phyloP scores from a whole-genome alignment of 345 rosid genomes.

The Cardamine chenopodiifolia region DNA sequence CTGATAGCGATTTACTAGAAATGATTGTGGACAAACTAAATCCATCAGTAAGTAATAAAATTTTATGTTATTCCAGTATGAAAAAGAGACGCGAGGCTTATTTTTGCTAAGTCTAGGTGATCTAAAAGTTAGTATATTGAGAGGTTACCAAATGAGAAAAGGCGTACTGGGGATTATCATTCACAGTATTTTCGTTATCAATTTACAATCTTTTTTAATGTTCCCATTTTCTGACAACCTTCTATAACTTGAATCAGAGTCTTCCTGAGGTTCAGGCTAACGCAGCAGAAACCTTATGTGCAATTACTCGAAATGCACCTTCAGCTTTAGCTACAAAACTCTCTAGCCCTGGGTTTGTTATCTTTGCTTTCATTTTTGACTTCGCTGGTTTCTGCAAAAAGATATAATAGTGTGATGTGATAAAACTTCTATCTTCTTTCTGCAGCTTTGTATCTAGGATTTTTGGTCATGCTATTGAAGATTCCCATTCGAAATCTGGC shows the following conservation, averaged over 20 bases:
- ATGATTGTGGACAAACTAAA: slow-evolving; percentile 86
- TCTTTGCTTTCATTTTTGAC: slow-evolving; percentile 32
- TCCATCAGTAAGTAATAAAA: slow-evolving; percentile 66
- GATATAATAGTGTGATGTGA: slow-evolving; percentile 14
- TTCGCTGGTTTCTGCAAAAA: slow-evolving; percentile 25
- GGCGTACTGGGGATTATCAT: not conserved
- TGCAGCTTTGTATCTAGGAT: slow-evolving; percentile 82
- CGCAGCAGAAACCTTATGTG: slow-evolving; percentile 87
- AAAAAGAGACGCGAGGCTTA: not conserved
- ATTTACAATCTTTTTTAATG: not conserved
- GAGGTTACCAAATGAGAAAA: slow-evolving; percentile 8
- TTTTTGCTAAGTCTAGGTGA: not conserved
- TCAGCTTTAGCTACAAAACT: slow-evolving; percentile 76
- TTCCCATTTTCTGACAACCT: slow-evolving; percentile 25
- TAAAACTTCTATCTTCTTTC: slow-evolving; percentile 19
- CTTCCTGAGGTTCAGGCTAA: slow-evolving; percentile 91
- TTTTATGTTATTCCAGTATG: not conserved
- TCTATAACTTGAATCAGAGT: slow-evolving; percentile 55
- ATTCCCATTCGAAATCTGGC: slow-evolving; percentile 80
- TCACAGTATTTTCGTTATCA: not conserved
- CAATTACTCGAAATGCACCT: slow-evolving; percentile 79
- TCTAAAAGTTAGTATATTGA: slow-evolving; percentile 4
- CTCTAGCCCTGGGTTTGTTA: slow-evolving; percentile 63
- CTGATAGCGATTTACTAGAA: slow-evolving; percentile 76
- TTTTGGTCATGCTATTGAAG: slow-evolving; percentile 80